Evolutionary conservation across 768 basidiomycete genomes (phyloP).

Genomic region (Rhodotorula sphaerocarpa): DNA sequence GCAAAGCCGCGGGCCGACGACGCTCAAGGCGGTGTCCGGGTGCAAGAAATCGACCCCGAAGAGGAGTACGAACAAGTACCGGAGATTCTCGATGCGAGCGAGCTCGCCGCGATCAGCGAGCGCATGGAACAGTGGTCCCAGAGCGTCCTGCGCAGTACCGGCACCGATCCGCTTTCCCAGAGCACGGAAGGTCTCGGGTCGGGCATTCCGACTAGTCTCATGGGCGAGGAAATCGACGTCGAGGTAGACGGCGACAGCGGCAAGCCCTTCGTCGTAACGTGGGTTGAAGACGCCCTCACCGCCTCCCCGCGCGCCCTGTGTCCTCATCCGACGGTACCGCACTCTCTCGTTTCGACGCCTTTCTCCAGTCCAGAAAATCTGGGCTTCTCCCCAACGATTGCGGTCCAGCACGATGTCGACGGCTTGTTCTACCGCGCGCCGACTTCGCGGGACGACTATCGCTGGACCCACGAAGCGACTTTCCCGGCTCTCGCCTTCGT

Average conservation of each 20-base stretch:
- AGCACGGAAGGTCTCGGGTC: conserved; percentile 54
- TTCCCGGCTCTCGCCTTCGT: conserved; percentile 88
- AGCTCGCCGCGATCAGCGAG: conserved; percentile 69
- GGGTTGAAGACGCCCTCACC: conserved; percentile 52
- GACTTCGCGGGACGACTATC: conserved; percentile 32
- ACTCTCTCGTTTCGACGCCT: conserved; percentile 57
- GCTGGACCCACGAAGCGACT: conserved; percentile 71
- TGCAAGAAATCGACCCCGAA: conserved; percentile 42
- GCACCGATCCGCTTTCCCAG: conserved; percentile 40
- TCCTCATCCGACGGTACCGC: conserved; percentile 13
- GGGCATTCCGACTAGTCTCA: conserved; percentile 56
- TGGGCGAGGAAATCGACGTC: conserved; percentile 82
- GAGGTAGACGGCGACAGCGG: conserved; percentile 75
- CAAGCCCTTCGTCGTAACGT: conserved; percentile 56
- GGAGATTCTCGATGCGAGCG: conserved; percentile 79
- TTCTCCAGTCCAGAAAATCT: conserved; percentile 49
- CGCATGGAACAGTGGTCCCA: conserved; percentile 77
- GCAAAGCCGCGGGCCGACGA: not conserved
- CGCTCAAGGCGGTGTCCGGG: conserved; percentile 19
- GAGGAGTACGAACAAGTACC: conserved; percentile 51
- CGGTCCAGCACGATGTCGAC: conserved; percentile 66
- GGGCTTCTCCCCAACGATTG: conserved; percentile 45
- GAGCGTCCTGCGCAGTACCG: conserved; percentile 52
- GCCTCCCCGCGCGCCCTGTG: conserved; percentile 42
- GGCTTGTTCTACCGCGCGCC: conserved; percentile 54